Evolutionary conservation across 2,329 filamentous ascomycete genomes (phyloP).

Genomic region (Penicillium sp.): DNA sequence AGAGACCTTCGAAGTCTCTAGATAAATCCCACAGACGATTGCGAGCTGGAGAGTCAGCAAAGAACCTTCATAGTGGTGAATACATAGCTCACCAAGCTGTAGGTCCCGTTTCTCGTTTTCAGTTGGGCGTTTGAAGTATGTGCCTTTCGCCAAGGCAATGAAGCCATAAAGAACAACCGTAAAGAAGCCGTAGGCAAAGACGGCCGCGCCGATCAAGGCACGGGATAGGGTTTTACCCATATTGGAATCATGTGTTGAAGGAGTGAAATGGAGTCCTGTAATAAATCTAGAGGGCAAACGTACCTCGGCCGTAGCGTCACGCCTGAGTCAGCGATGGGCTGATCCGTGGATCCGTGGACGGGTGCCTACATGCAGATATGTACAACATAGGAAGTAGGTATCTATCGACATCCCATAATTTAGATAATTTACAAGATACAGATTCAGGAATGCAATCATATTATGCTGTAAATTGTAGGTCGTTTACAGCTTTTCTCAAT

Average conservation of each 20-base stretch:
- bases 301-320: conserved; percentile 2
- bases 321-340: conserved; percentile 1
- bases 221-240: conserved; percentile 26
- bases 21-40: conserved; percentile 55
- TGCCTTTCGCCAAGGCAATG: conserved; percentile 32
- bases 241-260: not conserved
- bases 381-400: no score
- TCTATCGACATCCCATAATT: not conserved
- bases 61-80: not conserved
- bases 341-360: no score
- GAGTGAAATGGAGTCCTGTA: not conserved
- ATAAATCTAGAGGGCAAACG: not conserved
- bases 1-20: conserved; percentile 46
- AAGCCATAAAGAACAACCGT: conserved; percentile 34
- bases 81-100: conserved; percentile 37
- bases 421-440: not conserved
- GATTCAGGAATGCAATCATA: not conserved
- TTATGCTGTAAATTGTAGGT: not conserved
- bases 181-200: conserved; percentile 37
- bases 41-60: conserved; percentile 41
- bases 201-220: conserved; percentile 17
- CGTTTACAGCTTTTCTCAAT: conserved; percentile 1
- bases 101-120: conserved; percentile 44
- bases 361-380: not conserved
- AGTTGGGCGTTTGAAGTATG: conserved; percentile 37